Base-by-base conservation (phyloP, 2,329 filamentous ascomycete species). In the Fusarium temperatum region DNA sequence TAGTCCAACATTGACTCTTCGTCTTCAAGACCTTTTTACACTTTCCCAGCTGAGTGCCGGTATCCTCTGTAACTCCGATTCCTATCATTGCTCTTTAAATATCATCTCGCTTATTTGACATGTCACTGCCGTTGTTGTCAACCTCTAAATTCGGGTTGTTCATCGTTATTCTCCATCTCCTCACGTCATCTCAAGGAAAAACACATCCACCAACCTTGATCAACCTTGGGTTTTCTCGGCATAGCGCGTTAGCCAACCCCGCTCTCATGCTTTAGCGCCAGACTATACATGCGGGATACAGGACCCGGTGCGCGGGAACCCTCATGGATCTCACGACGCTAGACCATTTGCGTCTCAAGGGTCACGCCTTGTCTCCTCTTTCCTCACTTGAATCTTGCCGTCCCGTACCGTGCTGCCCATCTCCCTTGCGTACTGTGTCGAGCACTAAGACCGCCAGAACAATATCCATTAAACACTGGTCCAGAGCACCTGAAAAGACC, bases 271-370 rank as follows among this genome's bases (percentile, higher is more conserved):
- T 22, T 65, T 77, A 77, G 75, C 58, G 53, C 22, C 5, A 14
- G 20, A 4, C 69, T 76, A 76, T 53, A 38, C 36, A 69, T 66
- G 59, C 69, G 75, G 74, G 75, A 75, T 75, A 70, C 72, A 74
- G 67, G 72, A 78, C 75, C 75, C 72, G 72, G 75, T 70, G 61
- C 54, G 63, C 75, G 75, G 75, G 75, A 75, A 69, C 66, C 65
- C 68, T 74, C 72, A 61, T 59, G 57, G 50, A 64, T 68, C 53
- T 44, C 6, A 18, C 3, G 0, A 6, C 53, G 20, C 75, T 77
- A 77, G 54, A 15, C 66, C 47, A 1, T 18, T 65, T 77, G 44
- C 47, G 63, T 57, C 50, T n/a, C 22, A 22, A 54, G 24, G 54
- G 54, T 30, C 42, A n/a, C 39, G 18, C 32, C 50, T 50, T 32